phyloP scores from a whole-genome alignment of 768 basidiomycete species.

The Dentipellis fragilis region DNA sequence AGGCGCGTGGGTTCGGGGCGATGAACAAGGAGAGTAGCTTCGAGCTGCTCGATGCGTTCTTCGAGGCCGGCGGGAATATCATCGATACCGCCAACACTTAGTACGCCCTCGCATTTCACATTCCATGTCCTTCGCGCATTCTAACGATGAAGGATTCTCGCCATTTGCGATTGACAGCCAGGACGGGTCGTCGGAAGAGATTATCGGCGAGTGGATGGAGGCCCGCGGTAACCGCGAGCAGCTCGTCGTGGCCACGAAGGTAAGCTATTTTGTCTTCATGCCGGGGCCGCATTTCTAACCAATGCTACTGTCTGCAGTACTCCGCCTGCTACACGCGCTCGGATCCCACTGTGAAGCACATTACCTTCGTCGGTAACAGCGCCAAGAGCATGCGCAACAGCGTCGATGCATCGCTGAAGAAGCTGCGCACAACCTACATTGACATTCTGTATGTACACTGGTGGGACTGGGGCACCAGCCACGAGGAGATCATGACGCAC shows the following conservation, averaged over 20 bases:
- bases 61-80: constrained; percentile 17
- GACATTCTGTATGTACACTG: constrained; percentile 23
- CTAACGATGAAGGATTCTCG: neutral
- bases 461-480: constrained; percentile 31
- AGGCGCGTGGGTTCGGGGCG: constrained; percentile 22
- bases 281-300: neutral
- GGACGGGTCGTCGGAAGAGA: constrained; percentile 18
- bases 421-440: constrained; percentile 27
- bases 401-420: constrained; percentile 25
- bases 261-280: neutral
- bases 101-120: neutral
- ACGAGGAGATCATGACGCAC: constrained; percentile 33
- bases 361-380: constrained; percentile 28
- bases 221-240: constrained; percentile 23
- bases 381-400: constrained; percentile 27
- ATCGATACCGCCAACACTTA: neutral
- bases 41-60: constrained; percentile 27
- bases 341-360: constrained; percentile 9
- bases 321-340: constrained; percentile 12
- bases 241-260: constrained; percentile 21
- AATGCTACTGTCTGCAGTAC: neutral
- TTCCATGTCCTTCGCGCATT: constrained; percentile 17
- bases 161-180: constrained; percentile 4
- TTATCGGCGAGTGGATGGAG: constrained; percentile 31
- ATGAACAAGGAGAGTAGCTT: constrained; percentile 26